Base-by-base conservation (phyloP, 352 stramenopile species). In the Pythium aristosporum region DNA sequence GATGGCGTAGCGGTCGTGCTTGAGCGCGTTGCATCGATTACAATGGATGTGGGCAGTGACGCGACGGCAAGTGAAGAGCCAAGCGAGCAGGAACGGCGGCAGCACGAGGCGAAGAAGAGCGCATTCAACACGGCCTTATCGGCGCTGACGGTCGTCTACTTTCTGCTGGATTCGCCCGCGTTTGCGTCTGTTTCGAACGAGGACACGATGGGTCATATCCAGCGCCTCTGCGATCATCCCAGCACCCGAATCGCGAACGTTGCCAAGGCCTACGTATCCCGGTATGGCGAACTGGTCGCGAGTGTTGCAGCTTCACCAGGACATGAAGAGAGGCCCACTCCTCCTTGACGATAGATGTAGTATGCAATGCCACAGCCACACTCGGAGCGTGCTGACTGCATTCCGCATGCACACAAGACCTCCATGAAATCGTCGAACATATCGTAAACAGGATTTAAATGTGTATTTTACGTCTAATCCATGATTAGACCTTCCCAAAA, bases 121-220 rank as follows among this genome's bases (percentile, higher is more conserved):
- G 34, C 18, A 10, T 51, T 86, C 21, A 87, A 88, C 67, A 69
- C 75, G 5, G 42, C 69, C 18, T 69, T 92, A 34, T 88, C 75
- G 16, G 75, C 81, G 25, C 56, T 92, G 11, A 77, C 78, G 10
- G 83, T 82, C 53, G 67, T 67, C 52, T 92, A 84, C 66, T 91
- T 89, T 58, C 64, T 92, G 21, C 39, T 92, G 44, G 80, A 92
- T 67, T 89, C 81, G 6, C 65, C 53, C 5, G 73, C 75, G 18
- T 87, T 88, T 36, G 34, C 57, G 0, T 62, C 63, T 9, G 68
- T 91, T 60, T 80, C 75, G n/a, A 57, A 51, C 18, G 61, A 77
- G n/a, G 60, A n/a, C 0, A 64, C 84, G 21, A 43, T 73, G 23
- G 12, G 11, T 0, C 74, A 76, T 23, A 75, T 89, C 60, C 59